Percentiles rank a stretch among this genome's conserved stretches.
These are phyloP conservation scores for Suillus hirtellus DNA, from an alignment of 768 basidiomycete species.

Conservation along the genomic window DNA sequence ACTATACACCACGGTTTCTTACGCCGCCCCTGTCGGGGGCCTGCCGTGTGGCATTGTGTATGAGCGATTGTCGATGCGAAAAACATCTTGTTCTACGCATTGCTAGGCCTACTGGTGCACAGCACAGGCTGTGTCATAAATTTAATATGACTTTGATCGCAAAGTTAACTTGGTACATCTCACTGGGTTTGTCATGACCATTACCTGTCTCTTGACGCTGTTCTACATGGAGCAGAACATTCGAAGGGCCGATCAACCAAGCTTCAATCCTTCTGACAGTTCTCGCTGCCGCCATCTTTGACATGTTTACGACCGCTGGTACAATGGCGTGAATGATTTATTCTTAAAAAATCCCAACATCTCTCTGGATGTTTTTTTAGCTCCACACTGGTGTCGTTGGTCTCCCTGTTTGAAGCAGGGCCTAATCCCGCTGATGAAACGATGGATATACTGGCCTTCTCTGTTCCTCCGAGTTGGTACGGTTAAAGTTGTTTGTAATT, in stretches of 20 bases:
- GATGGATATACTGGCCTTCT: slow-evolving; percentile 29
- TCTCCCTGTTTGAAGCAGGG: not conserved
- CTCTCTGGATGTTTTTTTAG: not conserved
- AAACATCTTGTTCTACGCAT: not conserved
- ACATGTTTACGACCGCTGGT: not conserved
- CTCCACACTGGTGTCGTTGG: not conserved
- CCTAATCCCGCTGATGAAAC: slow-evolving; percentile 28
- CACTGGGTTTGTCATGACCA: not conserved
- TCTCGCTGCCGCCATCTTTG: not conserved
- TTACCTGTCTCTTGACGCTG: slow-evolving; percentile 7
- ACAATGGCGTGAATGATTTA: not conserved
- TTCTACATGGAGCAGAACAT: not conserved
- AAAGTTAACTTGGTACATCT: slow-evolving; percentile 49
- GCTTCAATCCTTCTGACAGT: not conserved
- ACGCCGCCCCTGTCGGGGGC: not conserved
- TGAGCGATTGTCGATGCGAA: not conserved
- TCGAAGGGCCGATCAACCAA: not conserved
- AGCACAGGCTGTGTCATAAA: slow-evolving; percentile 55
- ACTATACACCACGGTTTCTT: no score
- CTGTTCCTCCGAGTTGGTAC: slow-evolving; percentile 17
- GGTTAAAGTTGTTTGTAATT: not conserved
- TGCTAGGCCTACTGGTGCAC: slow-evolving; percentile 26
- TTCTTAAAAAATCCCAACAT: no score
- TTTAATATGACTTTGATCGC: slow-evolving; percentile 51
- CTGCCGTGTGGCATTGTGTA: no score